Conservation (phyloP, 495 filamentous ascomycete species). For the Glarea lozoyensis region DNA sequence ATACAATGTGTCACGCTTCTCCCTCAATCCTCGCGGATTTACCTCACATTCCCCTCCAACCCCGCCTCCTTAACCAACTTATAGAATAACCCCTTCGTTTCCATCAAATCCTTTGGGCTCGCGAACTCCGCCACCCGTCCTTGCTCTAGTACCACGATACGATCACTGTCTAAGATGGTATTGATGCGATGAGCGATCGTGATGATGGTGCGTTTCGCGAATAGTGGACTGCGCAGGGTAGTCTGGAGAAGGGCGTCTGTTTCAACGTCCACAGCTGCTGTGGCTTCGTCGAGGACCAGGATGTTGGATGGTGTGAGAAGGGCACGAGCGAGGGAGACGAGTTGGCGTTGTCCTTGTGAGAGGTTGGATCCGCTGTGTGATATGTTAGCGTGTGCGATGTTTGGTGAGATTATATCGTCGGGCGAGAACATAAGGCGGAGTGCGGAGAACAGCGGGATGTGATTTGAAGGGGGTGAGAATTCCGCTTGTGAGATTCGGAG, state of each 20-base stretch:
- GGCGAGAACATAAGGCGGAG: background rate
- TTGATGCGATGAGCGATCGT: slow-evolving; percentile 97
- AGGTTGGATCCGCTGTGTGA: slow-evolving; percentile 53
- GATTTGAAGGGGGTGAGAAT: no score
- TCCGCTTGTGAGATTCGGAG: no score
- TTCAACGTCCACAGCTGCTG: slow-evolving; percentile 91
- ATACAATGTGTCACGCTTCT: no score
- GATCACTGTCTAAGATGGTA: slow-evolving; percentile 88
- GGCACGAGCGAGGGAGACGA: slow-evolving; percentile 86
- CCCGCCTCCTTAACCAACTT: slow-evolving; percentile 23
- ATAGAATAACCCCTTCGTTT: slow-evolving; percentile 32
- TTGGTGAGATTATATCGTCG: background rate
- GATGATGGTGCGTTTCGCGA: slow-evolving; percentile 89
- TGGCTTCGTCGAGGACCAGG: slow-evolving; percentile 94
- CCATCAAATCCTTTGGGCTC: slow-evolving; percentile 57
- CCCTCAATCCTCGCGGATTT: no score
- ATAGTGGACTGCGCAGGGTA: slow-evolving; percentile 54
- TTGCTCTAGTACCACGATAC: slow-evolving; percentile 79
- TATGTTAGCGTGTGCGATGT: background rate
- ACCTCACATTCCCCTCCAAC: no score
- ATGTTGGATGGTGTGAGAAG: slow-evolving; percentile 95
- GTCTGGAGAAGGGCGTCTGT: slow-evolving; percentile 78
- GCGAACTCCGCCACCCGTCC: slow-evolving; percentile 67
- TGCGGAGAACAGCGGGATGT: background rate
- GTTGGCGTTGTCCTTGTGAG: slow-evolving; percentile 83